Percentiles rank a stretch among this genome's conserved stretches.
Evolutionary conservation across 78 protist genomes (phyloP).

Genomic region (Bodo saltans): DNA sequence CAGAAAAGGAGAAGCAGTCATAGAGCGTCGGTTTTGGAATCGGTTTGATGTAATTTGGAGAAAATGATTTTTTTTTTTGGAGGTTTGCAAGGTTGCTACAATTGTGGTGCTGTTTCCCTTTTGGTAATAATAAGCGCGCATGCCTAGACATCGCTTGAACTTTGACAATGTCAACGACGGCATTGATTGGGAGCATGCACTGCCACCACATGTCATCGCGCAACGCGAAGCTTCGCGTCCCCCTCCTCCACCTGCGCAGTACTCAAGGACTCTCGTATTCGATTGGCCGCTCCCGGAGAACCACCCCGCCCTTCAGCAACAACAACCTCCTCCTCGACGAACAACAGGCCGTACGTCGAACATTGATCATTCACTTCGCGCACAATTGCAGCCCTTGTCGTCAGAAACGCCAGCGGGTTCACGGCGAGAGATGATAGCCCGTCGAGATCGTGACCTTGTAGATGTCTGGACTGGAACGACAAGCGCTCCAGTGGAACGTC

Average conservation of each 20-base stretch:
- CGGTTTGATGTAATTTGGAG: too few species aligned
- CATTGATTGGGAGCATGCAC: slow-evolving; percentile 3
- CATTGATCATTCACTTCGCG: too few species aligned
- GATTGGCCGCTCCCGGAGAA: slow-evolving; percentile 13
- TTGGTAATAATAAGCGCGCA: too few species aligned
- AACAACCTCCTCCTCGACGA: background rate
- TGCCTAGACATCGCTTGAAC: too few species aligned
- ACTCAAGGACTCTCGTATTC: background rate
- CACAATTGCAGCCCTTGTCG: background rate
- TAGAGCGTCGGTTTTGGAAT: too few species aligned
- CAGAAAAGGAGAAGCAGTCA: too few species aligned
- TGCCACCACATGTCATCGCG: too few species aligned
- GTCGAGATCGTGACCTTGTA: background rate
- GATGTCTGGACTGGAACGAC: background rate
- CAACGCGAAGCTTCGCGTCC: background rate
- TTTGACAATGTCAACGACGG: slow-evolving; percentile 8
- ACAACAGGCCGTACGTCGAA: too few species aligned
- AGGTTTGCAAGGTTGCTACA: too few species aligned
- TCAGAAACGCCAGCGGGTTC: background rate
- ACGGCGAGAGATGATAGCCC: background rate
- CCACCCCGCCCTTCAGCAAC: background rate
- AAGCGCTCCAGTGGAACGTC: background rate
- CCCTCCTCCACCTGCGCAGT: background rate
- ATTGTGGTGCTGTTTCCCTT: too few species aligned
- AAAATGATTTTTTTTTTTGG: too few species aligned